These are phyloP conservation scores for Clathrus columnatus DNA, from an alignment of 768 basidiomycete species.

Conservation along the genomic window DNA sequence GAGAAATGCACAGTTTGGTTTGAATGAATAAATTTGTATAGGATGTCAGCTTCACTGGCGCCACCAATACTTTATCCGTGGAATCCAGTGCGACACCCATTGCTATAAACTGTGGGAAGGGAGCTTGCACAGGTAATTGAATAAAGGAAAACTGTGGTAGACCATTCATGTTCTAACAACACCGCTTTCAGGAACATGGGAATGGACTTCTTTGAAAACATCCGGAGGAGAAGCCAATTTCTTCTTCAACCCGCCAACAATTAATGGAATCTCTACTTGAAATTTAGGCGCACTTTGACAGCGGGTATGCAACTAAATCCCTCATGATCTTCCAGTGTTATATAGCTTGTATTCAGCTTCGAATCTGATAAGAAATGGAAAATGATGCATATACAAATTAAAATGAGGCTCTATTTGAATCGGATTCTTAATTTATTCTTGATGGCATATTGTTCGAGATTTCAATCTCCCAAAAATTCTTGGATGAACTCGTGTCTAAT, in stretches of 20 bases:
- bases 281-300: not conserved
- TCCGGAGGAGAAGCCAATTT: conserved; percentile 37
- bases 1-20: not conserved
- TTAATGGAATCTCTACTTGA: conserved; percentile 26
- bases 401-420: not conserved
- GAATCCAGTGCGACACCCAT: conserved; percentile 33
- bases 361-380: not conserved
- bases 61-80: conserved; percentile 36
- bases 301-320: not conserved
- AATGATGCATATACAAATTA: not conserved
- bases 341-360: not conserved
- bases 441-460: too few relatives aligned
- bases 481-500: too few relatives aligned
- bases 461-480: too few relatives aligned
- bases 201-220: conserved; percentile 39
- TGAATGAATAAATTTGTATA: conserved; percentile 16
- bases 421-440: too few relatives aligned
- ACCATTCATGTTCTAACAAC: not conserved
- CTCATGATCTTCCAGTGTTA: not conserved
- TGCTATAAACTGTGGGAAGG: conserved; percentile 47
- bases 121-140: conserved; percentile 38
- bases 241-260: conserved; percentile 25
- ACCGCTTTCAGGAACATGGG: conserved; percentile 27
- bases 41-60: conserved; percentile 40
- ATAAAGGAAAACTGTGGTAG: not conserved